Conservation (phyloP, 169 alveolate species). For the Plasmodium chabaudi region DNA sequence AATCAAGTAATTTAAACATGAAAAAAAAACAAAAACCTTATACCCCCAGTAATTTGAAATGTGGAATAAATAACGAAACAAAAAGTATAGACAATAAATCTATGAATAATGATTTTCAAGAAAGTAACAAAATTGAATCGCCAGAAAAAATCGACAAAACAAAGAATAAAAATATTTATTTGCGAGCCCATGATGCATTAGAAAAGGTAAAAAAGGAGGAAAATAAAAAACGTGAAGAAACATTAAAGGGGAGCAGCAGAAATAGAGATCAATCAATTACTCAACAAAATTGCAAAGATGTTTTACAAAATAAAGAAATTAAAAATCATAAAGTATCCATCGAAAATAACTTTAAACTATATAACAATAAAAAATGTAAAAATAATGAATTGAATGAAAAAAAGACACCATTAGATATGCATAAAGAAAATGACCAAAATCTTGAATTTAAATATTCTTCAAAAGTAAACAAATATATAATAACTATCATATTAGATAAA, state of each 20-base stretch:
- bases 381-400: not conserved
- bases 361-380: not conserved
- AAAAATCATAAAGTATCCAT: not conserved
- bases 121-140: slow-evolving; percentile 8
- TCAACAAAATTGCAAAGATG: not conserved
- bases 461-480: not conserved
- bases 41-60: not conserved
- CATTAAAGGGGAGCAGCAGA: not conserved
- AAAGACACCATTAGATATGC: not conserved
- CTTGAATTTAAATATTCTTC: not conserved
- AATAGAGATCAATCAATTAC: not conserved
- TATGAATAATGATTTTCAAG: not conserved
- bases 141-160: not conserved
- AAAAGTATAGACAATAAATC: not conserved
- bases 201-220: slow-evolving; percentile 36
- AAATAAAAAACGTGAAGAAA: slow-evolving; percentile 13
- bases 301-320: not conserved
- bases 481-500: slow-evolving; percentile 8
- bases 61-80: slow-evolving; percentile 12
- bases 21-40: slow-evolving; percentile 18
- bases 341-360: not conserved
- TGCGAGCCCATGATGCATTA: slow-evolving; percentile 10
- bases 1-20: not conserved
- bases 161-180: slow-evolving; percentile 7
- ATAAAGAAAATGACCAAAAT: not conserved